Evolutionary conservation across 228 moss, liverwort and hornwort genomes (phyloP).

Genomic region (Sphagnum magellanicum): DNA sequence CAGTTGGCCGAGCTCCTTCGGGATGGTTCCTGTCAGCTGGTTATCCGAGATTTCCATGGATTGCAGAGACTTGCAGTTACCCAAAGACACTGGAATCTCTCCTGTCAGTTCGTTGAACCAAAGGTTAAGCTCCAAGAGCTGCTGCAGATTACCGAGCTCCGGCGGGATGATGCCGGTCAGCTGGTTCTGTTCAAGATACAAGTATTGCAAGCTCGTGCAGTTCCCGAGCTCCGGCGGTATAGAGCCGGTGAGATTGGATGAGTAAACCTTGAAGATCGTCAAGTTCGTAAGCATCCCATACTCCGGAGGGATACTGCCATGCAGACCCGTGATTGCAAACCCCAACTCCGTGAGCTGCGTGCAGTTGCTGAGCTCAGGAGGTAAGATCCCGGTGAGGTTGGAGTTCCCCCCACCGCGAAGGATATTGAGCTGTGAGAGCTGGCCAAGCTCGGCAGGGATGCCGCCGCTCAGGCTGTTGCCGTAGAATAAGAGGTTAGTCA

Average conservation of each 20-base stretch:
- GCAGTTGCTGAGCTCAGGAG: conserved; percentile 31
- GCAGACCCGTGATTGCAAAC: conserved; percentile 30
- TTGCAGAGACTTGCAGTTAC: conserved; percentile 26
- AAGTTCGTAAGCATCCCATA: conserved; percentile 21
- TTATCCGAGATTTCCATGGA: conserved; percentile 33
- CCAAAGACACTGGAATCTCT: conserved; percentile 27
- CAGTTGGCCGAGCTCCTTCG: conserved; percentile 47
- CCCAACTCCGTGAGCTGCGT: conserved; percentile 35
- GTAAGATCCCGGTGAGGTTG: conserved; percentile 43
- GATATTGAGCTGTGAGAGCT: conserved; percentile 24
- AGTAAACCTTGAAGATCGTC: conserved; percentile 35
- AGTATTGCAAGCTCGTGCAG: conserved; percentile 40
- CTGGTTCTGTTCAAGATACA: conserved; percentile 61
- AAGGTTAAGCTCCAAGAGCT: conserved; percentile 48
- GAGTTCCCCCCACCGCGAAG: conserved; percentile 58
- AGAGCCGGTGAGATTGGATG: conserved; percentile 35
- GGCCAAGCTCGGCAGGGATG: conserved; percentile 52
- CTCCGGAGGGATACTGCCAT: conserved; percentile 32
- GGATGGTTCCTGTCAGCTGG: conserved; percentile 47
- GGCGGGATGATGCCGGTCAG: conserved; percentile 64
- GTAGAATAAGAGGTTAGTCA: conserved; percentile 53
- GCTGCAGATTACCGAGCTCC: conserved; percentile 52
- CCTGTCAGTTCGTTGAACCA: conserved; percentile 55
- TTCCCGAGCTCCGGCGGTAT: conserved; percentile 54
- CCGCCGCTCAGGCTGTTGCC: conserved; percentile 65